Evolutionary conservation across 2,329 filamentous ascomycete species (phyloP).

Genomic region (Aotearoamyces nothofagi): DNA sequence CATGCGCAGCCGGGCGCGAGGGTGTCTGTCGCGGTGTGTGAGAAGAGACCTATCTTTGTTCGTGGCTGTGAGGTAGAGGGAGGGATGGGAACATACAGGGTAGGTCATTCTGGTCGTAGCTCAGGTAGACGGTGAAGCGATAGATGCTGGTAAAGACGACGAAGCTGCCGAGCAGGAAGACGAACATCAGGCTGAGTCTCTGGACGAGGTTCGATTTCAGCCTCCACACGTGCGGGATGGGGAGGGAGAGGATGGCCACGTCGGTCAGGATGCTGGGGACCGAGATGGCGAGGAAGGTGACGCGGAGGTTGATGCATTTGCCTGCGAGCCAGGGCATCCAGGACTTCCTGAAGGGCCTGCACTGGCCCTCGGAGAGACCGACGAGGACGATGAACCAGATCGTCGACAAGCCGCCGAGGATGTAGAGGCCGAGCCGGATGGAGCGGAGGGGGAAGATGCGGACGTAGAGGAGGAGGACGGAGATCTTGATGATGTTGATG

Average conservation of each 20-base stretch:
- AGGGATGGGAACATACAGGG: not conserved
- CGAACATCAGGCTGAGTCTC: slow-evolving; percentile 5
- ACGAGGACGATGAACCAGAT: not conserved
- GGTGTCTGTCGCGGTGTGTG: no score
- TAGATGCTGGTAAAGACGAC: slow-evolving; percentile 1
- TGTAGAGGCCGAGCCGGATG: slow-evolving; percentile 6
- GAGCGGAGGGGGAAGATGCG: slow-evolving; percentile 1
- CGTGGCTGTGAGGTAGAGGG: no score
- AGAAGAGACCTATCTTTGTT: no score
- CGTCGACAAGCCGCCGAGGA: slow-evolving; percentile 11
- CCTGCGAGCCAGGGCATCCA: no score
- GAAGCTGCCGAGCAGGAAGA: slow-evolving; percentile 3
- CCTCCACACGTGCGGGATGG: slow-evolving; percentile 17
- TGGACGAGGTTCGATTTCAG: slow-evolving; percentile 9
- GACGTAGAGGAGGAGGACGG: slow-evolving; percentile 2
- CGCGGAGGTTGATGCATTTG: slow-evolving; percentile 22
- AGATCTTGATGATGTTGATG: slow-evolving; percentile 3
- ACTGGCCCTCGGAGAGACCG: no score
- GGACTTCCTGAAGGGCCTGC: no score
- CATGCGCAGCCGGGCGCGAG: slow-evolving; percentile 1
- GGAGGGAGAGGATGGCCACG: slow-evolving; percentile 19
- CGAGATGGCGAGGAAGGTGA: slow-evolving; percentile 25
- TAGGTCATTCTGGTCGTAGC: slow-evolving; percentile 2
- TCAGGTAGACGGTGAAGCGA: slow-evolving; percentile 1
- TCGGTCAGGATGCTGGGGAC: slow-evolving; percentile 24